Conservation (phyloP, 2,329 filamentous ascomycete species). For the Aspergillus fijiensis region DNA sequence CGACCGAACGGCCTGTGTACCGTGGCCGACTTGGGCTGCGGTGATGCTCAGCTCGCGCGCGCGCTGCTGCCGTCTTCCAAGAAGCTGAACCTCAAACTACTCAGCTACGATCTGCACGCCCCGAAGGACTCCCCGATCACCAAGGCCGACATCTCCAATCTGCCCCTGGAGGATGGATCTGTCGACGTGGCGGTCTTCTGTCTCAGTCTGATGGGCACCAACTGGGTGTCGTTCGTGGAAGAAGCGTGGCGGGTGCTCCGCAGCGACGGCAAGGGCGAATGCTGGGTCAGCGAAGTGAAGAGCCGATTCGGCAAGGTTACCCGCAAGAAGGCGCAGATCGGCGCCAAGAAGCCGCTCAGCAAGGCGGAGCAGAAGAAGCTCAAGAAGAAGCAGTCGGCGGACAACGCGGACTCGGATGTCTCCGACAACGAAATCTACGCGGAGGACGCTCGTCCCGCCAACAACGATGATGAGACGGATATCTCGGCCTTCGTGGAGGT, state of each 20-base stretch:
- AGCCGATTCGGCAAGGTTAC: conserved; percentile 72
- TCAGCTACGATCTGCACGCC: conserved; percentile 83
- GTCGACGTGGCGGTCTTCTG: conserved; percentile 93
- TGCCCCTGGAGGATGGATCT: conserved; percentile 72
- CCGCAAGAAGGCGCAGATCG: conserved; percentile 43
- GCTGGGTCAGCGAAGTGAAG: conserved; percentile 98
- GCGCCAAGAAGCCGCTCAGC: conserved; percentile 39
- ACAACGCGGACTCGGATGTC: conserved; percentile 41
- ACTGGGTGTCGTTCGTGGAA: conserved; percentile 95
- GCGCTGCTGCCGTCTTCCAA: conserved; percentile 60
- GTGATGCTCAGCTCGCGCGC: conserved; percentile 78
- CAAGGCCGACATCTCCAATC: conserved; percentile 79
- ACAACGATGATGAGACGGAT: conserved; percentile 73
- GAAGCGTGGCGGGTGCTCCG: conserved; percentile 89
- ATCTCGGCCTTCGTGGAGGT: conserved; percentile 84
- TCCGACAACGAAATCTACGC: conserved; percentile 57
- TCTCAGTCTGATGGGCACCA: conserved; percentile 96
- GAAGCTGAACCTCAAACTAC: conserved; percentile 70
- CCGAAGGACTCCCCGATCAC: conserved; percentile 71
- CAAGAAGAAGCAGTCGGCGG: conserved; percentile 49
- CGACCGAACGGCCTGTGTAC: conserved; percentile 67
- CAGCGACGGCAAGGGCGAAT: conserved; percentile 78
- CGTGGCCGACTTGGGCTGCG: conserved; percentile 90
- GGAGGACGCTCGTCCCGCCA: conserved; percentile 50
- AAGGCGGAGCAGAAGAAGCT: conserved; percentile 46